Conservation (phyloP, 169 alveolate species). For the Plasmodium fragile region DNA sequence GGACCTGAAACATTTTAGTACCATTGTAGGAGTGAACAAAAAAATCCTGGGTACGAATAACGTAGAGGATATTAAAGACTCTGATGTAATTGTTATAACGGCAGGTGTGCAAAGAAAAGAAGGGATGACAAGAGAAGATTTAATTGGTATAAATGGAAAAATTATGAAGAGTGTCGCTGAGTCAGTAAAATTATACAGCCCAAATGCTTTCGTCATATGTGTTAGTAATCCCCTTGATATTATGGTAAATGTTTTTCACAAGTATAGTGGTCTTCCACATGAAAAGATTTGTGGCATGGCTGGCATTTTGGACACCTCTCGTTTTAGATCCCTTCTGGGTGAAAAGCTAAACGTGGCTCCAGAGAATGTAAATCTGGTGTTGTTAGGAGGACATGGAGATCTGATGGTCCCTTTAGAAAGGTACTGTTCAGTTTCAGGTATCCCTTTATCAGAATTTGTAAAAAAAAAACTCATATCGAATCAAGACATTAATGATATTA, state of each 20-base stretch:
- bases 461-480: slow-evolving; percentile 49
- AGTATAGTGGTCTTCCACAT: slow-evolving; percentile 88
- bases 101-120: slow-evolving; percentile 89
- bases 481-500: slow-evolving; percentile 77
- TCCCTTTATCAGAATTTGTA: slow-evolving; percentile 81
- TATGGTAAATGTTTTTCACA: slow-evolving; percentile 84
- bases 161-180: slow-evolving; percentile 88
- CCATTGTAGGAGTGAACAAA: slow-evolving; percentile 80
- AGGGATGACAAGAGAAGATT: slow-evolving; percentile 90
- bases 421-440: slow-evolving; percentile 85
- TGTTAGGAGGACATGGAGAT: slow-evolving; percentile 93
- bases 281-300: slow-evolving; percentile 91
- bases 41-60: slow-evolving; percentile 83
- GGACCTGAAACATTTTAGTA: slow-evolving; percentile 85
- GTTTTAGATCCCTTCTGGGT: slow-evolving; percentile 86
- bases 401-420: slow-evolving; percentile 88
- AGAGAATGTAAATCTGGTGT: slow-evolving; percentile 84
- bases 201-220: slow-evolving; percentile 89
- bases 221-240: slow-evolving; percentile 92
- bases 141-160: slow-evolving; percentile 85
- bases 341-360: slow-evolving; percentile 86
- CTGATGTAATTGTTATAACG: slow-evolving; percentile 89
- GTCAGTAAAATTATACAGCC: slow-evolving; percentile 86
- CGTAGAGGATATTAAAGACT: slow-evolving; percentile 81
- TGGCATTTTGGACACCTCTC: slow-evolving; percentile 89